Evolutionary conservation across 768 basidiomycete species (phyloP), one percentile per base, ranked within the genome.

Genomic region (Leucocoprinus birnbaumii): DNA sequence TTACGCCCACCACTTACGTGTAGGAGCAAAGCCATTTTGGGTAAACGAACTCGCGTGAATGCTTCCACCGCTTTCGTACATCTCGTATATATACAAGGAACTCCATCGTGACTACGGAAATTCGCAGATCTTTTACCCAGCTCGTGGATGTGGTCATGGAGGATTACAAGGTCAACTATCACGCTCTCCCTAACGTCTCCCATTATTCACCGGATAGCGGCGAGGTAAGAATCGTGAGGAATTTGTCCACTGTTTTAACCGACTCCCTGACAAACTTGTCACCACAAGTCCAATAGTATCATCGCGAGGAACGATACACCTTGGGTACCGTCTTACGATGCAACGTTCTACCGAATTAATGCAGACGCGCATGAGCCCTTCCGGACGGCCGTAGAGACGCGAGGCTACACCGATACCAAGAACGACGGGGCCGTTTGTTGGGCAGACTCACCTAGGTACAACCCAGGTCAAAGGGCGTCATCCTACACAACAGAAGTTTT

Each of bases 1-100:
- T 38, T 38, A 38, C 38, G 38, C 46, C 47, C 13, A 49, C 49
- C 11, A 31, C 11, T 31, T 55, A 55, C 54, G 54, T 55, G 48
- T 49, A 19, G 14, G 18, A 55, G 31, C 53, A 48, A 34, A 41
- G 18, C 21, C 27, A 21, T 34, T 21, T 24, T 48, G n/a, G 19
- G 34, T 8, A 27, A 43, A 37, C 45, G 11, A 45, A 43, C 18
- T 37, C 52, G n/a, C n/a, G n/a, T n/a, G n/a, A n/a, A 24, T 27
- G 25, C 47, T 55, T 49, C 54, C 21, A 3, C 48, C 24, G n/a
- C n/a, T n/a, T n/a, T n/a, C n/a, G n/a, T n/a, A 31, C 6, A 35
- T 21, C 19, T 22, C 34, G 21, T 24, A 46, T 53, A 53, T 46
- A 53, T 19, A 14, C 42, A 13, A 11, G 16, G 19, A 4, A 37